phyloP scores from a whole-genome alignment of 2,329 filamentous ascomycete genomes.

The Aspergillus novofumigatus region DNA sequence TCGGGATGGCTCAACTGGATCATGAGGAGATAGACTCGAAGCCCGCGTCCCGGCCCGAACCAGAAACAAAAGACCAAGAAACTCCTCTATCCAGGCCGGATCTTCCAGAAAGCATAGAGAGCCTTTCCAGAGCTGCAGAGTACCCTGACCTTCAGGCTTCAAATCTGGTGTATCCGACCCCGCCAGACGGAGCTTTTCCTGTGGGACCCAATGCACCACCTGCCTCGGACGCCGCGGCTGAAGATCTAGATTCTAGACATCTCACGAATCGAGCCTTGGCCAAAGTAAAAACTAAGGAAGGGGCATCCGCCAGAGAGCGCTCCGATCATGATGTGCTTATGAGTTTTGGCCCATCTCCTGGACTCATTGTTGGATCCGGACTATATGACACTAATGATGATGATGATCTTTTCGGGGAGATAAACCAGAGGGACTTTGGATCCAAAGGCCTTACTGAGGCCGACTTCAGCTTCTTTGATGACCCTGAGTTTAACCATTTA shows the following conservation, averaged over 20 bases:
- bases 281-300: slow-evolving; percentile 11
- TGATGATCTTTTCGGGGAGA: slow-evolving; percentile 58
- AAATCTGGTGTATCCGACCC: slow-evolving; percentile 51
- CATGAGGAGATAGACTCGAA: slow-evolving; percentile 15
- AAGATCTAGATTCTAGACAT: slow-evolving; percentile 23
- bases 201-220: slow-evolving; percentile 26
- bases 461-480: slow-evolving; percentile 64
- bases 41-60: slow-evolving; percentile 15
- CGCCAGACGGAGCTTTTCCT: slow-evolving; percentile 45
- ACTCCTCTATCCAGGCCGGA: slow-evolving; percentile 22
- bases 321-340: slow-evolving; percentile 19
- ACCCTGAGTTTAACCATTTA: slow-evolving; percentile 38
- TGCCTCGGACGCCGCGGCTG: slow-evolving; percentile 28
- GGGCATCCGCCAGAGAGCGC: slow-evolving; percentile 8
- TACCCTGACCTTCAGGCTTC: slow-evolving; percentile 39
- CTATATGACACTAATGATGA: slow-evolving; percentile 41
- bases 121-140: slow-evolving; percentile 35
- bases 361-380: slow-evolving; percentile 33
- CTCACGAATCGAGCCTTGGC: slow-evolving; percentile 13
- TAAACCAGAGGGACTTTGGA: slow-evolving; percentile 51
- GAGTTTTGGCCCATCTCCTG: slow-evolving; percentile 22
- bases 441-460: slow-evolving; percentile 56
- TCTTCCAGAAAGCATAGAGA: slow-evolving; percentile 30
- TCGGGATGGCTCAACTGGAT: slow-evolving; percentile 23
- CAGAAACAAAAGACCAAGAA: slow-evolving; percentile 21